Base-by-base conservation (phyloP, 441 rosid genomes). In the Melastoma candidum region DNA sequence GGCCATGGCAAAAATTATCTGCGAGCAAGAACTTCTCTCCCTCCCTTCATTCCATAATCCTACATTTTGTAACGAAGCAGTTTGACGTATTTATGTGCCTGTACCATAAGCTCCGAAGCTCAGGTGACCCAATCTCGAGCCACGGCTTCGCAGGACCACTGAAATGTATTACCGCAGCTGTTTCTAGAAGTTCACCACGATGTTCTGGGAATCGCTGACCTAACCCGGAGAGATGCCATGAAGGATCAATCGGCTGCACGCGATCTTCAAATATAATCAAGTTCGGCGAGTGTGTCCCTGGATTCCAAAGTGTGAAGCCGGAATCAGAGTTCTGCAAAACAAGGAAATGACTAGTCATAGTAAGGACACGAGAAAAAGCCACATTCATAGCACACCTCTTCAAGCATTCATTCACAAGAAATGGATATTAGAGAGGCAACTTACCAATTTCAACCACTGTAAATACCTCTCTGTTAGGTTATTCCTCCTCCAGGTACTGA, bases 131-230 rank as follows among this genome's bases (percentile, higher is more conserved):
- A n/a, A 87, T 82, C 72, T 83, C 90, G 8, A 92, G 84, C 98
- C 98, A 92, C n/a, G 98, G 96, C 66, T 92, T 92, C 24, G 95
- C 96, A 32, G 96, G 98, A 54, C 96, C 96, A 46, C 80, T 85
- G 61, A 85, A 92, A 77, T 92, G 98, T 74, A 92, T 57, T 66
- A 87, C 84, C 0, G 86, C 83, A 12, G 94, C 94, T 59, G 78
- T 63, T 60, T 80, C 76, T 32, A 82, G 14, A 27, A 59, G 60
- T 49, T 68, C 77, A 53, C 63, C 60, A 44, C 51, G 41, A 36
- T 60, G 41, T 14, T 80, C 72, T 1, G 71, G 50, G 41, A 70
- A 66, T 49, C 75, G 74, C 60, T 76, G 65, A 13, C 98, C 98
- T 63, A 92, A 63, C 47, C 87, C 96, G 32, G 82, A 76, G 26